A percentile compares a stretch with the other conserved stretches of the same genome.
Conservation (phyloP, 1,284 basidiomycete genomes). For the Amylostereum areolatum region DNA sequence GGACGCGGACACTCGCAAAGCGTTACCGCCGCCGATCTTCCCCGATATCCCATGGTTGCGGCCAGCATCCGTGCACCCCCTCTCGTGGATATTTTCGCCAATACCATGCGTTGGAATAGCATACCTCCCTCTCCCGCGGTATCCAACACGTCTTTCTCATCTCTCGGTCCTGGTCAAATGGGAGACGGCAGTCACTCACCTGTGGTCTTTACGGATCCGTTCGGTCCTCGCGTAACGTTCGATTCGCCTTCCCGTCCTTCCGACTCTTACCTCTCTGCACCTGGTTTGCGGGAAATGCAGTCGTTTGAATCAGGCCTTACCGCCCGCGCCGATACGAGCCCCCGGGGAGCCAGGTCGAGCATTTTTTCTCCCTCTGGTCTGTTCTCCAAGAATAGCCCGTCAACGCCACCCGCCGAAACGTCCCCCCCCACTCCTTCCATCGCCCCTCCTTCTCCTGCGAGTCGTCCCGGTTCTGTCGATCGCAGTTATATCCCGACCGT, state of each 20-base stretch:
- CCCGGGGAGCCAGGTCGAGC: conserved; percentile 14
- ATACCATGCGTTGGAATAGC: conserved; percentile 55
- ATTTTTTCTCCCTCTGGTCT: conserved; percentile 6
- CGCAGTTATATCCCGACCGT: conserved; percentile 20
- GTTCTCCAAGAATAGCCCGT: neutral
- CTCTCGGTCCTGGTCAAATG: conserved; percentile 15
- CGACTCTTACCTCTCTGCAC: conserved; percentile 33
- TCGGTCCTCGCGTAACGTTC: conserved; percentile 57
- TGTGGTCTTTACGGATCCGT: conserved; percentile 44
- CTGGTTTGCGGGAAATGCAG: conserved; percentile 67
- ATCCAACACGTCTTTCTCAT: conserved; percentile 26
- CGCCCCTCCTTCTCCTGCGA: neutral
- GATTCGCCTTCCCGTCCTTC: conserved; percentile 46
- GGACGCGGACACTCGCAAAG: conserved; percentile 71
- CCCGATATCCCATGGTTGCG: conserved; percentile 24
- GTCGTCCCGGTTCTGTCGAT: conserved; percentile 10
- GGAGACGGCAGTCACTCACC: conserved; percentile 12
- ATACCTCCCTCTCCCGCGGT: conserved; percentile 29
- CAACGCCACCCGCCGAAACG: neutral
- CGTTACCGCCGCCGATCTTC: conserved; percentile 65
- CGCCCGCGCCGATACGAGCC: conserved; percentile 40
- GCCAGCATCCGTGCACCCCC: conserved; percentile 13
- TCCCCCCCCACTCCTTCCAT: neutral
- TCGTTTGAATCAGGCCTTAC: conserved; percentile 77
- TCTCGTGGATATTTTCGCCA: conserved; percentile 55